Conservation (phyloP, 352 stramenopile genomes). For the Globisporangium cystogenes region DNA sequence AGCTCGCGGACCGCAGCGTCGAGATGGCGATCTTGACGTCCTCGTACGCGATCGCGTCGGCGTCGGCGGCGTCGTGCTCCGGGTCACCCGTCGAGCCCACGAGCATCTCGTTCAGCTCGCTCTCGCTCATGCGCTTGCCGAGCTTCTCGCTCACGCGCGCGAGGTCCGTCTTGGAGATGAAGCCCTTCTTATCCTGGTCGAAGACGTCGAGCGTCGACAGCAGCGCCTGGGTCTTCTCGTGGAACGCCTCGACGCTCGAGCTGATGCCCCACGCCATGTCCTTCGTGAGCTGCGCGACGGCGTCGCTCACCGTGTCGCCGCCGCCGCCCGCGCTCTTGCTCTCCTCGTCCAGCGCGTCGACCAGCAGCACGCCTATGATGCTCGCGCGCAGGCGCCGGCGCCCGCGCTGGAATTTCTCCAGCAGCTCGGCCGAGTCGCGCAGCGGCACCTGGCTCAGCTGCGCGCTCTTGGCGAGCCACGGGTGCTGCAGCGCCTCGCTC, state of each 20-base stretch:
- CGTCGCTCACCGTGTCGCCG: conserved; percentile 13
- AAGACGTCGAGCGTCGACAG: conserved; percentile 71
- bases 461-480: conserved; percentile 56
- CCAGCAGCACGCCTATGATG: conserved; percentile 70
- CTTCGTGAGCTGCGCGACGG: conserved; percentile 27
- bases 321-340: not conserved
- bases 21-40: conserved; percentile 83
- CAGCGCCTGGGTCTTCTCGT: conserved; percentile 61
- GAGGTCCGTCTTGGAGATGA: conserved; percentile 77
- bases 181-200: conserved; percentile 74
- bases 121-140: conserved; percentile 62
- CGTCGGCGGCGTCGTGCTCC: conserved; percentile 40
- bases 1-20: conserved; percentile 63
- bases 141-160: conserved; percentile 67
- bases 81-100: conserved; percentile 66
- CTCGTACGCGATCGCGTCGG: conserved; percentile 65
- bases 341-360: conserved; percentile 49
- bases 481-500: conserved; percentile 57
- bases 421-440: conserved; percentile 58
- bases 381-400: conserved; percentile 69
- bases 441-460: conserved; percentile 54
- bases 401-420: conserved; percentile 78
- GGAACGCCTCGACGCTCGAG: conserved; percentile 57
- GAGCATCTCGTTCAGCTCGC: conserved; percentile 84
- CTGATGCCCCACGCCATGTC: conserved; percentile 68